These are phyloP conservation scores for Anthoceros angustus DNA, from an alignment of 225 moss, liverwort and hornwort genomes.

Conservation along the genomic window DNA sequence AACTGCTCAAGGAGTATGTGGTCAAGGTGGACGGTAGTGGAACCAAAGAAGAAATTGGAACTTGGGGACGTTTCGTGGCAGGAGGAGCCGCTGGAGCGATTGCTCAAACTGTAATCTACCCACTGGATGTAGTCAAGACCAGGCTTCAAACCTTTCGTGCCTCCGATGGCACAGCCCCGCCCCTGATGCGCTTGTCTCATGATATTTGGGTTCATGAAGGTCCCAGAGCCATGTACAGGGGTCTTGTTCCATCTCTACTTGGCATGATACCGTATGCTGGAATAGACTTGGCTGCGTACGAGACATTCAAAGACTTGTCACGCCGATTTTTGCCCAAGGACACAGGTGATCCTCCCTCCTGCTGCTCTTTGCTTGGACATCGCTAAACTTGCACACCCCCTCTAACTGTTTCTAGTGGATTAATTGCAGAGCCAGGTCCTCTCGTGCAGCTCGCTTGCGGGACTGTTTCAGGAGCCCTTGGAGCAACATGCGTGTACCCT, in stretches of 20 bases:
- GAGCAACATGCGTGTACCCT: constrained; percentile 92
- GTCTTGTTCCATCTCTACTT: constrained; percentile 66
- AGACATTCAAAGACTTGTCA: constrained; percentile 62
- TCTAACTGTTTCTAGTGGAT: background rate
- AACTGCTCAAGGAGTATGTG: constrained; percentile 52
- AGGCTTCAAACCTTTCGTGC: constrained; percentile 61
- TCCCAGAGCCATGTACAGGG: constrained; percentile 68
- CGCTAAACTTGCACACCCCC: too few species aligned
- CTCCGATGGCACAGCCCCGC: constrained; percentile 39
- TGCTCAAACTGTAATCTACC: constrained; percentile 80
- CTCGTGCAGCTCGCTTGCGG: constrained; percentile 68
- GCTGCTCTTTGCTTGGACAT: background rate
- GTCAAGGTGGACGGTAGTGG: constrained; percentile 45
- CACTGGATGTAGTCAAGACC: constrained; percentile 86
- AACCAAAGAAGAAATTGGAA: constrained; percentile 47
- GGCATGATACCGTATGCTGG: constrained; percentile 95
- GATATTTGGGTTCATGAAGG: constrained; percentile 71
- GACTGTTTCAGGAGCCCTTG: constrained; percentile 79
- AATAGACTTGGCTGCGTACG: constrained; percentile 84
- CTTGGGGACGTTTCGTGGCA: constrained; percentile 53
- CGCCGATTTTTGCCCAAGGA: constrained; percentile 38
- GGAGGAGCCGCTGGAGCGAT: constrained; percentile 87
- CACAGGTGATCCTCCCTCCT: constrained; percentile 32
- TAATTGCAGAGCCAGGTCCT: constrained; percentile 64
- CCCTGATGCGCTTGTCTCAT: constrained; percentile 33